Conservation (phyloP, 306 rosid genomes). For the Rosa rugosa region DNA sequence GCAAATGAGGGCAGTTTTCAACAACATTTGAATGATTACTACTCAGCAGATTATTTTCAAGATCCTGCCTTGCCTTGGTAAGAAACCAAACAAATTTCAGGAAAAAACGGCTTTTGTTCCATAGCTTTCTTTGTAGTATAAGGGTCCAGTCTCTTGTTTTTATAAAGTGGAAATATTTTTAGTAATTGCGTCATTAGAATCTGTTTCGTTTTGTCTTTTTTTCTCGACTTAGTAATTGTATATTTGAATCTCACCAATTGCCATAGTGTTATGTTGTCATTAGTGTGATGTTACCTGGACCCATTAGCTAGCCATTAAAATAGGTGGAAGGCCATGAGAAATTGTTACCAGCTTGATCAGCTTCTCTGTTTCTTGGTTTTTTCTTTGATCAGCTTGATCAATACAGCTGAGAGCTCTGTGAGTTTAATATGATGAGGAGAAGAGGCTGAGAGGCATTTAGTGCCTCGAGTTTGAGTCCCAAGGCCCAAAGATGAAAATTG, state of each 20-base stretch:
- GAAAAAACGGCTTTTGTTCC: conserved; percentile 17
- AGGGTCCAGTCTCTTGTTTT: background rate
- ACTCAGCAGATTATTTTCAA: conserved; percentile 46
- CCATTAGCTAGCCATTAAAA: background rate
- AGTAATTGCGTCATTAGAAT: conserved; percentile 2
- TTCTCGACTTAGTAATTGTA: conserved; percentile 10
- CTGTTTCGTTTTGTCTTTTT: conserved; percentile 11
- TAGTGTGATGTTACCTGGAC: conserved; percentile 2
- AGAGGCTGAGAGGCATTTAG: background rate
- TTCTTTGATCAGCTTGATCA: background rate
- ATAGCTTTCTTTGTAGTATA: background rate
- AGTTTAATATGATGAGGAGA: background rate
- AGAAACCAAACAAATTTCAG: conserved; percentile 10
- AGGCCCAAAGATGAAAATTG: background rate
- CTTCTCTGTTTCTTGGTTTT: background rate
- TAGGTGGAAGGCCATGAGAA: conserved; percentile 6
- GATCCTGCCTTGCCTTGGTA: conserved; percentile 79
- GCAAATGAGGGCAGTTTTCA: conserved; percentile 59
- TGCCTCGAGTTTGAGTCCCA: background rate
- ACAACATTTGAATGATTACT: conserved; percentile 39
- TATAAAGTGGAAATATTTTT: background rate
- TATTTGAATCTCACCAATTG: background rate
- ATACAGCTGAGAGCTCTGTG: background rate
- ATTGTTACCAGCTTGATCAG: background rate
- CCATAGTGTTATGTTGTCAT: conserved; percentile 3